Evolutionary conservation across 1,139 yeast genomes (phyloP).

Genomic region (Suzukiozyma palmioleophila): DNA sequence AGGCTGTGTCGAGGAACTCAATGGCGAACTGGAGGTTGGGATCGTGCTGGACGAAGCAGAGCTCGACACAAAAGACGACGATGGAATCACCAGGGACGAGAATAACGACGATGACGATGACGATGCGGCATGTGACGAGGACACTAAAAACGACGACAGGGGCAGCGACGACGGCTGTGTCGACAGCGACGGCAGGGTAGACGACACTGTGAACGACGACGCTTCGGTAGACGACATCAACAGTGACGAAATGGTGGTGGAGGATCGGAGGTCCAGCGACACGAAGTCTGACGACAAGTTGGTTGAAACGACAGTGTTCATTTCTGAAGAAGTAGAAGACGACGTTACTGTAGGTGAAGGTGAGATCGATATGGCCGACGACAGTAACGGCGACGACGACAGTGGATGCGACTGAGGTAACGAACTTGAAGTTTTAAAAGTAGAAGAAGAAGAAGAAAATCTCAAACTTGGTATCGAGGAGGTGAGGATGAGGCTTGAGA

Average conservation of each 20-base stretch:
- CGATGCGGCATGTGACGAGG: constrained; percentile 1
- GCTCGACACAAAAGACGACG: not conserved
- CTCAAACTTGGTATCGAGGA: not conserved
- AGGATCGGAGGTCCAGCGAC: not conserved
- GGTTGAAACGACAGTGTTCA: not conserved
- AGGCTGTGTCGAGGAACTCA: constrained; percentile 4
- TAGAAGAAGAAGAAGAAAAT: constrained; percentile 4
- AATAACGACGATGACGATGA: not conserved
- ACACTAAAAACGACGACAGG: constrained; percentile 2
- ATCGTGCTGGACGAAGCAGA: constrained; percentile 2
- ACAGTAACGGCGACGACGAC: not conserved
- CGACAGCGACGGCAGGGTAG: not conserved
- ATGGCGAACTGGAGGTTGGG: constrained; percentile 1
- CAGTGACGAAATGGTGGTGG: not conserved
- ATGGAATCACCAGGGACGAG: not conserved
- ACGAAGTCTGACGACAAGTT: not conserved
- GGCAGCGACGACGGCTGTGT: constrained; percentile 1
- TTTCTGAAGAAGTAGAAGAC: constrained; percentile 2
- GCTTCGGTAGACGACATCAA: constrained; percentile 2
- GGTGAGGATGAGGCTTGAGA: not conserved
- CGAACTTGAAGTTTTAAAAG: not conserved
- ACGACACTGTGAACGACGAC: constrained; percentile 1
- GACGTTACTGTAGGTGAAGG: not conserved
- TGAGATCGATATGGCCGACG: not conserved
- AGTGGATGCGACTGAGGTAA: not conserved